Base-by-base conservation (phyloP, 139 green algal species). In the Coelastrella sp. region DNA sequence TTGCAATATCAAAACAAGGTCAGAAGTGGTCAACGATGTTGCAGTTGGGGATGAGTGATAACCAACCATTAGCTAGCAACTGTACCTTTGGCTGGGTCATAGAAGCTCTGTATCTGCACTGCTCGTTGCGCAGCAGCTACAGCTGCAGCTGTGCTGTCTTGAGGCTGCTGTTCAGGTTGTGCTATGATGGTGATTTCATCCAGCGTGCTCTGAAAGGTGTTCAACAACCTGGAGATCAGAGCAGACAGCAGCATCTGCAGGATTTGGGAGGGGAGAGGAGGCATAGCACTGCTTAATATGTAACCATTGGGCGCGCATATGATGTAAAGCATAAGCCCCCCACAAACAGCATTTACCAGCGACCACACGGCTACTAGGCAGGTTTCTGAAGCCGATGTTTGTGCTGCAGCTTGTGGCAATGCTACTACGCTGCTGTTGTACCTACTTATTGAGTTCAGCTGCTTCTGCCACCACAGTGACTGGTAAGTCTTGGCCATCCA, bases 111-210 rank as follows among this genome's bases (percentile, higher is more conserved):
- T 3, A 96, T 78, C 68, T 92, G 67, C 37, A 82, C 72, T 37
- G 74, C 71, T 1, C 57, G 62, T 43, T 79, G 67, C 17, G 57
- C 62, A 38, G 64, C 74, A 34, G 21, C 86, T 13, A 59, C 34
- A 8, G 40, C 34, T 6, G 72, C 83, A 23, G 59, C 68, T 4
- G 75, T 60, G 50, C 51, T 51, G 51, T 51, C 51, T 8, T 69
- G 50, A 3, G 17, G 50, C 34, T 50, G 27, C 30, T 75, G 79
- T 17, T 84, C 63, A 15, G 91, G 91, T 73, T 87, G 88, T 27
- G 91, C 93, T 6, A 96, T 91, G 37, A 97, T 89, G 34, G 89
- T 94, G 41, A 95, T 88, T 82, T 96, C 93, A 23, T 95, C 91
- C 60, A 96, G 66, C 0, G 79, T 89, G 34, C 77, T 74, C 67